phyloP scores from a whole-genome alignment of 2,329 filamentous ascomycete genomes.

The Alternaria novae-zelandiae region DNA sequence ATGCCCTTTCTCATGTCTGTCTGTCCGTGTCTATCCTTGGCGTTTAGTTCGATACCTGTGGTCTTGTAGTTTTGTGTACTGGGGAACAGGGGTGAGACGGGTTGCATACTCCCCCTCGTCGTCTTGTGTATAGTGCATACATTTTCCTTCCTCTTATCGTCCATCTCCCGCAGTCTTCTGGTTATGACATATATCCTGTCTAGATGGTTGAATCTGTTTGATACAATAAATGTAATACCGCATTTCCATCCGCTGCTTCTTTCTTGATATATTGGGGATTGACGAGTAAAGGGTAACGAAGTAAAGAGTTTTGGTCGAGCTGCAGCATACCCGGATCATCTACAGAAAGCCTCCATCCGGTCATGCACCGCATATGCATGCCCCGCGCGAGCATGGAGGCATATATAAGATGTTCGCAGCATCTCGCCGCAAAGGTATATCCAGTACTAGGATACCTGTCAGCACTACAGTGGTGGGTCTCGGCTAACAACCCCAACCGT shows the following conservation, averaged over 20 bases:
- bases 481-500: background rate
- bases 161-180: background rate
- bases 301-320: too few relatives aligned
- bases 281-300: too few relatives aligned
- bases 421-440: background rate
- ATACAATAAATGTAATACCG: background rate
- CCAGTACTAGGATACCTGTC: background rate
- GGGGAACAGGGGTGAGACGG: background rate
- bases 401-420: background rate
- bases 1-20: background rate
- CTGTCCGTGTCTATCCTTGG: background rate
- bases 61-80: background rate
- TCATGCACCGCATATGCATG: background rate
- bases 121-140: background rate
- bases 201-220: background rate
- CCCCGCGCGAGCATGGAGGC: background rate
- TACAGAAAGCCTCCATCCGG: background rate
- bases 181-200: background rate
- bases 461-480: background rate
- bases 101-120: background rate
- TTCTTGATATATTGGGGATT: too few relatives aligned
- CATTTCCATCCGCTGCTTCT: background rate
- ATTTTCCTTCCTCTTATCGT: background rate
- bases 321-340: background rate
- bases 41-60: background rate